Evolutionary conservation across 2,329 filamentous ascomycete species (phyloP), one percentile per base, ranked within the genome.

Genomic region (Purpureocillium lavendulum): DNA sequence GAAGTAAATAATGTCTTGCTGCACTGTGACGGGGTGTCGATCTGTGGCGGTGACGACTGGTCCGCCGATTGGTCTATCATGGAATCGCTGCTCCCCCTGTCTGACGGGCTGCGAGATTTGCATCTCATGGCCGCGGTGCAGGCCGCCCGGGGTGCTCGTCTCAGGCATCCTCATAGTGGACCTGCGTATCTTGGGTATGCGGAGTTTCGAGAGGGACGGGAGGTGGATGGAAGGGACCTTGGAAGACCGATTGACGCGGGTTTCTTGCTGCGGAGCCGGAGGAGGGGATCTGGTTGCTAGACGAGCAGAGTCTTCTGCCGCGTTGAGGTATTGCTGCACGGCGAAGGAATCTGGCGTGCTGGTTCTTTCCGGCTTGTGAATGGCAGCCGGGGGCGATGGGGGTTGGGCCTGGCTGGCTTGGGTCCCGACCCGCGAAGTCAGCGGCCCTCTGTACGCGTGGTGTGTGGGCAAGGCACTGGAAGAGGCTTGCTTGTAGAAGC

Each of bases 401-500:
- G 41, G 33, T 17, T 32, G 40, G 3, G 13, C 35, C 24, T 32
- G 24, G 28, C 38, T 18, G n/a, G 28, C 34, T 18, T 30, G 32
- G 18, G 26, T 35, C 26, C 39, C 33, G 17, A 36, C 15, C 10
- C 31, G 21, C 2, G 31, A 39, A 8, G 1, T 7, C 3, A 37
- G 18, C 14, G 26, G 26, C 5, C 43, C 37, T 2, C 40, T 60
- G 36, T 74, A 75, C 0, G 71, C 71, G 1, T 64, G 66, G 42
- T 75, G 71, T 0, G 67, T 58, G 0, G 70, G 70, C 32, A 73
- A 55, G 1, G 60, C 58, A 33, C 47, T 59, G 12, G 37, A 39
- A 4, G 51, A 51, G 3, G 47, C 53, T 9, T 49, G 46, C 9
- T 42, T 35, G 7, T 37, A 5, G 34, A 39, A 15, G 7, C 11